phyloP scores from a whole-genome alignment of 441 rosid species.

The Geranium incanum region DNA sequence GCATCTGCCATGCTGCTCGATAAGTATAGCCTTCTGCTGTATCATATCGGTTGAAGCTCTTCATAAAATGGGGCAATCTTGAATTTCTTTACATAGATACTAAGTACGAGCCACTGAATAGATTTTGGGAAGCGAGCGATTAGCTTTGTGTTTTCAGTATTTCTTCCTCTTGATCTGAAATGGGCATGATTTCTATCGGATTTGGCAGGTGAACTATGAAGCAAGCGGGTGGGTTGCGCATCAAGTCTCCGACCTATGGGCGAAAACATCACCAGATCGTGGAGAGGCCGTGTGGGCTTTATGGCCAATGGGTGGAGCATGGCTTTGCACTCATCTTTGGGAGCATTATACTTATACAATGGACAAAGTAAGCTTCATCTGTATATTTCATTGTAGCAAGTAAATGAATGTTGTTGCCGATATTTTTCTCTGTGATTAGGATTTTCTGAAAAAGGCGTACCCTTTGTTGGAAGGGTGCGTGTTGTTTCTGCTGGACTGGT shows the following conservation, averaged over 20 bases:
- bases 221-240: conserved; percentile 62
- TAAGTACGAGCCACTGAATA: neutral
- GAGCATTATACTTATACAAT: conserved; percentile 54
- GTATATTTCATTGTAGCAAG: neutral
- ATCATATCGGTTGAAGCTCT: neutral
- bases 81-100: neutral
- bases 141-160: neutral
- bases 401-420: neutral
- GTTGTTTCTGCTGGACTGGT: neutral
- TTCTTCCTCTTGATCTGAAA: neutral
- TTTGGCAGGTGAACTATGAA: conserved; percentile 48
- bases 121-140: neutral
- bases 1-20: too few species aligned
- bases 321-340: conserved; percentile 73
- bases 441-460: neutral
- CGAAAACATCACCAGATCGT: conserved; percentile 50
- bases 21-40: neutral
- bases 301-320: conserved; percentile 73
- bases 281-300: conserved; percentile 43
- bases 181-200: conserved; percentile 4
- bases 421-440: neutral
- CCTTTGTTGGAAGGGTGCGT: conserved; percentile 4
- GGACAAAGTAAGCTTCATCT: conserved; percentile 39
- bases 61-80: neutral
- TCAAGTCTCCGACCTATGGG: conserved; percentile 63